Conservation (phyloP, 805 yeast species). For the Lipomyces lipofer region DNA sequence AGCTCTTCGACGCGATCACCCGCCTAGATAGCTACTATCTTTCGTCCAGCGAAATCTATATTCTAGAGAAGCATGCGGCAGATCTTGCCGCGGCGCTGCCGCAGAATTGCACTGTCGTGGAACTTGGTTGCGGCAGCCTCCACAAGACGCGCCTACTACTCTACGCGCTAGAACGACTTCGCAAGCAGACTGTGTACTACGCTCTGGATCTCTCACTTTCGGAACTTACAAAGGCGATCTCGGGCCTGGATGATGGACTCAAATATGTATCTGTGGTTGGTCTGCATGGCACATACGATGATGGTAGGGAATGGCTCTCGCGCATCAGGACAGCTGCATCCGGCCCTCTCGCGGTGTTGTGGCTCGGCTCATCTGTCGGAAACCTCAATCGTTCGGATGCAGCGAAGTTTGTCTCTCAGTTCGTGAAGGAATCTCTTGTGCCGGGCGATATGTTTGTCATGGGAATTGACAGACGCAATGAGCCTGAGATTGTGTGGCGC, state of each 20-base stretch:
- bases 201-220: conserved; percentile 28
- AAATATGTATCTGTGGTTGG: conserved; percentile 22
- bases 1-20: conserved; percentile 31
- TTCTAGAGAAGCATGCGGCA: conserved; percentile 15
- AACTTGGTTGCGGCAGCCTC: conserved; percentile 33
- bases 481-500: conserved; percentile 18
- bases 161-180: conserved; percentile 21
- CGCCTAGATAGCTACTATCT: conserved; percentile 26
- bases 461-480: conserved; percentile 31
- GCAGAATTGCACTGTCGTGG: conserved; percentile 18
- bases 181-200: conserved; percentile 21
- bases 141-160: conserved; percentile 28
- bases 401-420: conserved; percentile 16
- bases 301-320: conserved; percentile 26
- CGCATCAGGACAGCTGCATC: background rate
- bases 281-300: conserved; percentile 31
- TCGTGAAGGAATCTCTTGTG: conserved; percentile 9
- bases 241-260: conserved; percentile 4
- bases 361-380: conserved; percentile 34
- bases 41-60: conserved; percentile 20
- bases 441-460: conserved; percentile 26
- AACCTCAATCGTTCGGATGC: conserved; percentile 29
- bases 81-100: conserved; percentile 25
- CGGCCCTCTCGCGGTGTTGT: conserved; percentile 18
- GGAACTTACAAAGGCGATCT: conserved; percentile 25